Base-by-base conservation (phyloP, 139 green algal genomes). In the Pycnococcus provasolii region DNA sequence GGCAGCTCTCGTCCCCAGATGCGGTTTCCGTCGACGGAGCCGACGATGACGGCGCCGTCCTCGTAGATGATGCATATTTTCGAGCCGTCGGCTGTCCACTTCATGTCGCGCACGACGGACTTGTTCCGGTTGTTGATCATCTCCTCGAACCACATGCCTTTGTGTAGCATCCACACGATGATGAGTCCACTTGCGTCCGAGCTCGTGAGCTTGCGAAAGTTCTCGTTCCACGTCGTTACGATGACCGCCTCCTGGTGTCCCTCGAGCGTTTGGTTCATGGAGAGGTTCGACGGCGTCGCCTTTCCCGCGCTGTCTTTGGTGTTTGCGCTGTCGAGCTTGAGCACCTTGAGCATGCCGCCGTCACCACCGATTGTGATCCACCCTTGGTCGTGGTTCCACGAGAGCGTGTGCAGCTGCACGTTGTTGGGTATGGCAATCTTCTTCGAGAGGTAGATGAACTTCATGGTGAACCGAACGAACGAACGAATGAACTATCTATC, bases 31-130 rank as follows among this genome's bases (percentile, higher is more conserved):
- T 92, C 82, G 43, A 81, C 75, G 45, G 45, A 64, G 57, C 86
- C 87, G 37, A 94, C 84, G 45, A 94, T 94, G 41, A 91, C 86
- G 7, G 87, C 86, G 3, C 86, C 87, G 62, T 94, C 87, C 67
- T 88, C 79, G 58, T 94, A 94, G 1, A 77, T 69, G 45, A 94
- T 91, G 81, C 86, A 91, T 64, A 94, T 90, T 63, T 87, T 89
- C 66, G 87, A 77, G 44, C 87, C 86, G 44, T 85, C 83, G 13
- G 78, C 68, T 0, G 83, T 88, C 87, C 87, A 94, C 51, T 80
- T 74, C 85, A 94, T 88, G 74, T 89, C 86, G 1, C 61, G 63
- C 37, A 94, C 87, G 1, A 87, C 67, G 43, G 70, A 82, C 75
- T 75, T 75, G 50, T 75, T 75, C 40, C 64, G 81, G 81, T 94